A percentile compares a stretch with the other conserved stretches of the same genome.
phyloP scores from a whole-genome alignment of 2,329 filamentous ascomycete species.

The Botrytis porri region DNA sequence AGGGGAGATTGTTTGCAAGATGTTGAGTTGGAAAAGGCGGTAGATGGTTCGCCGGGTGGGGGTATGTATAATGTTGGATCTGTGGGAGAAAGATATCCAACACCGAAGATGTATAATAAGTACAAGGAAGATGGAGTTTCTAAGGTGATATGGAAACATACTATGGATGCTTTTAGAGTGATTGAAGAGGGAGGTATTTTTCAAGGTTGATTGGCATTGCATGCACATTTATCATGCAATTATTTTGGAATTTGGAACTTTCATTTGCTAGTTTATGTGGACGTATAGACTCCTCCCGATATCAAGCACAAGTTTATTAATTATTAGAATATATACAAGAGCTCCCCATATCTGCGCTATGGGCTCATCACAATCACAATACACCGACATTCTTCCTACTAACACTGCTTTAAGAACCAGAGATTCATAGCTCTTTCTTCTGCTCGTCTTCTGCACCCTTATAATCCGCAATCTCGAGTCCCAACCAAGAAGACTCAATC shows the following conservation, averaged over 20 bases:
- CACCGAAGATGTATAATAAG: not conserved
- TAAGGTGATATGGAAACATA: not conserved
- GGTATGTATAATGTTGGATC: not conserved
- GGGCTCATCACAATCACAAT: too few relatives aligned
- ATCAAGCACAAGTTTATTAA: too few relatives aligned
- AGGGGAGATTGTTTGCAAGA: not conserved
- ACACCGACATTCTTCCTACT: too few relatives aligned
- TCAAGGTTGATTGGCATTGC: not conserved
- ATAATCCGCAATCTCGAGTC: too few relatives aligned
- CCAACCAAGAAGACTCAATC: too few relatives aligned
- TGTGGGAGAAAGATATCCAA: not conserved
- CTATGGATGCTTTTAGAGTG: not conserved
- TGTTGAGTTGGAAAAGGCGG: not conserved
- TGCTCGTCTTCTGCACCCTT: too few relatives aligned
- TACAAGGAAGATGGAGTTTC: not conserved
- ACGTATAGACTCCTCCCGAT: not conserved
- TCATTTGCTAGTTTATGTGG: not conserved
- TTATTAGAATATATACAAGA: too few relatives aligned
- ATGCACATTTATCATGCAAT: not conserved
- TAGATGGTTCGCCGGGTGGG: too few relatives aligned
- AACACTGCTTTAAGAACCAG: too few relatives aligned
- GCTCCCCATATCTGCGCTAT: too few relatives aligned
- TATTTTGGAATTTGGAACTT: too few relatives aligned
- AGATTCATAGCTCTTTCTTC: too few relatives aligned
- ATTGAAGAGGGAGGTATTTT: not conserved